phyloP scores from a whole-genome alignment of 306 rosid genomes.

The Comarum palustre region DNA sequence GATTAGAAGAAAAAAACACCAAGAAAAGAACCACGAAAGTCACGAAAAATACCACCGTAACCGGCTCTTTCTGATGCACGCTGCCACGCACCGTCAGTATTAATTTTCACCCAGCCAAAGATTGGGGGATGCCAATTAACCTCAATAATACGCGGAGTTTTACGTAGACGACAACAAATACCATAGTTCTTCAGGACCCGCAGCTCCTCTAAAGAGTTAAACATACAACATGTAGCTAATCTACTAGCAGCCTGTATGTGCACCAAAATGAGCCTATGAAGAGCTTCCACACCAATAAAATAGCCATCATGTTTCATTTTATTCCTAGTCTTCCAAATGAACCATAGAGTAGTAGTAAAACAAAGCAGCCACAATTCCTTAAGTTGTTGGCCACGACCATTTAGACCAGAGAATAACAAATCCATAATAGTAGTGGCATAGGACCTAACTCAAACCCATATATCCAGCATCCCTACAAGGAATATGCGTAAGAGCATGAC shows the following conservation, averaged over 20 bases:
- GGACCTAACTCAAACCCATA: background rate
- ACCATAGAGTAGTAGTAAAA: background rate
- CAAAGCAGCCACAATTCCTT: background rate
- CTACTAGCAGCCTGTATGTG: background rate
- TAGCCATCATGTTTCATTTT: no score
- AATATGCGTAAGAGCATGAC: background rate
- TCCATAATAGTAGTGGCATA: slow-evolving; percentile 1
- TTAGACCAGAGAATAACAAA: no score
- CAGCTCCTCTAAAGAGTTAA: background rate
- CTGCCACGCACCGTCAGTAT: no score
- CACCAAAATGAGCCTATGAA: no score
- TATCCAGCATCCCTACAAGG: background rate
- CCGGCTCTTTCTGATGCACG: background rate
- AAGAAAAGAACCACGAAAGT: background rate
- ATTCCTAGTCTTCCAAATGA: background rate
- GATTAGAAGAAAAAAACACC: background rate
- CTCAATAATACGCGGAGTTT: background rate
- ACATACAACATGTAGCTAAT: background rate
- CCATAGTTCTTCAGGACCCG: background rate
- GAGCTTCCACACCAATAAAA: background rate
- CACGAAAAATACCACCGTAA: background rate
- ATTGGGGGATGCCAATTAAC: background rate
- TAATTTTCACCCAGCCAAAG: no score
- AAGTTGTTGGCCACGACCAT: background rate
- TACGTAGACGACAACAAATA: background rate